Evolutionary conservation across 306 rosid species (phyloP), one percentile per base, ranked within the genome.

Genomic region (Vigna trinervia): DNA sequence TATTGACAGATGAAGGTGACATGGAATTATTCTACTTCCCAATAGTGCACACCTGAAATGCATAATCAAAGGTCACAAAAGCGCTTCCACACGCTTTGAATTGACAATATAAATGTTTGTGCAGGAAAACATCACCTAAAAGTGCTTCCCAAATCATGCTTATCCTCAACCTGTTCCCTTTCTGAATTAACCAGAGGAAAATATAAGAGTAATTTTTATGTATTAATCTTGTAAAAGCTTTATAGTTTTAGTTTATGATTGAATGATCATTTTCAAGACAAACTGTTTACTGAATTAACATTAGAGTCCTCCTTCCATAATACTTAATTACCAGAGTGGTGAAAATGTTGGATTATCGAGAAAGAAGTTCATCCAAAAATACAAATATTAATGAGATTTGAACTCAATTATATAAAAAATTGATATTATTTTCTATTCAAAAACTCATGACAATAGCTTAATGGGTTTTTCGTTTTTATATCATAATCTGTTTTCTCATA

Each of bases 1-100:
- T 41, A 8, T 36, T 8, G 75, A 43, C 81, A 80, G 61, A 78
- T 80, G 83, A 88, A 70, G 39, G 88, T 88, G 89, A 71, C 28
- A n/a, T 43, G 74, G 71, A 75, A 74, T 39, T 58, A 77, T 79
- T 84, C 65, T 19, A 53, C 53, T 12, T 66, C n/a, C 36, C 45
- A 67, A 76, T 47, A 60, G 47, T 76, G 46, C 65, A n/a, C 46
- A n/a, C 7, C 48, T 50, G 56, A 71, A 19, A 43, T 60, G 70
- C 52, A 64, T 46, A 73, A 39, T n/a, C 53, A 73, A 19, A 36
- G 74, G 85, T 79, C 51, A 66, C 75, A 22, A 15, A 69, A 75
- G 84, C 76, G 50, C 34, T 80, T 62, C 26, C 39, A 54, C 75
- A 51, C 60, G n/a, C 58, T 41, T 58, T 36, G 15, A 61, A 32